Base-by-base conservation (phyloP, 2,329 filamentous ascomycete species). In the Colletotrichum destructivum region DNA sequence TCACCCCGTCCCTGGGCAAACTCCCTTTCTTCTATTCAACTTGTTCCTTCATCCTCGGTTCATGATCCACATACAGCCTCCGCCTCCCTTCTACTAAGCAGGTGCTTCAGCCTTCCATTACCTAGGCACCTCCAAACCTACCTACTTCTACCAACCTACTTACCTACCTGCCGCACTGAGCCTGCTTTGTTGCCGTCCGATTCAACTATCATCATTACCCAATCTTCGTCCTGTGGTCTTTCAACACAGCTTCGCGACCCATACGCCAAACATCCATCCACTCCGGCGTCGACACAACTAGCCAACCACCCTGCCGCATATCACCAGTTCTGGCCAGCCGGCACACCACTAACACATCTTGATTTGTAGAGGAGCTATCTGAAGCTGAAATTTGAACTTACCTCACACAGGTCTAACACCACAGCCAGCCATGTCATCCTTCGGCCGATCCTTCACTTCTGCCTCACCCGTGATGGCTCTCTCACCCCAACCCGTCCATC, bases 401-500 rank as follows among this genome's bases (percentile, higher is more conserved):
- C 77, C 74, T 77, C 75, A 75, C 73, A 74, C 76, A 69, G 62
- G 68, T 72, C 77, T 78, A 75, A 74, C 76, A 74, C 65, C 65
- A 71, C 75, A 75, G 31, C 26, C 26, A 35, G 76, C 66, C 51
- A 87, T 87, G 85, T 79, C 84, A 65, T 84, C 82, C 74, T 86
- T 84, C 77, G 79, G 82, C 75, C 80, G 82, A 74, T 80, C 81
- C 73, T 84, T 79, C 75, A 78, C 80, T 59, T 77, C 81, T 71
- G 81, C 84, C 68, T 86, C 85, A 74, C 86, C 86, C 62, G 82
- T 87, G 75, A 81, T 87, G 62, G 78, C 79, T 73, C 80, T 83
- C 71, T 74, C 79, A 71, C 78, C 80, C 40, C 81, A 80, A 75
- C 76, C 79, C 72, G 75, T 74, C 72, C 79, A 80, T 73, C 81